A percentile compares a stretch with the other conserved stretches of the same genome.
These are phyloP conservation scores for Neopestalotiopsis sp. DNA, from an alignment of 2,329 filamentous ascomycete genomes.

Conservation along the genomic window DNA sequence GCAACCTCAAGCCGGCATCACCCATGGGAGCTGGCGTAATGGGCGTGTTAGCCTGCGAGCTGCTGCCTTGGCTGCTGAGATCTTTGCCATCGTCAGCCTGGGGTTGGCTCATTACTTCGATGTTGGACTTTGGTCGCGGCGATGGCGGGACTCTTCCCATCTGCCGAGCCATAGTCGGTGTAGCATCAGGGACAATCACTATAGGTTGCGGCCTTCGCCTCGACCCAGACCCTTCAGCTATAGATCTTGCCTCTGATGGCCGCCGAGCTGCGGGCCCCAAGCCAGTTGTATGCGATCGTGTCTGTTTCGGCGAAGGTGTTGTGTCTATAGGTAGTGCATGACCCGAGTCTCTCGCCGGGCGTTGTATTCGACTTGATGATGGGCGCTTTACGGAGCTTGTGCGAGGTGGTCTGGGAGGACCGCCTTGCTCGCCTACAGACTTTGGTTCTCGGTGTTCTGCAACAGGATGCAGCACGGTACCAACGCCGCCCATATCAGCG, in stretches of 20 bases:
- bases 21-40: neutral
- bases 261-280: neutral
- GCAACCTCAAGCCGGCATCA: neutral
- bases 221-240: neutral
- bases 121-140: neutral
- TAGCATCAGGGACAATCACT: neutral
- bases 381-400: neutral
- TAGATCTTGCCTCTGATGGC: neutral
- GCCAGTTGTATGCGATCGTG: neutral
- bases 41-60: neutral
- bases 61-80: neutral
- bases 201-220: constrained; percentile 1
- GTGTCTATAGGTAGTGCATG: neutral
- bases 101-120: neutral
- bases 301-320: neutral
- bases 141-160: neutral
- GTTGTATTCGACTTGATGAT: neutral
- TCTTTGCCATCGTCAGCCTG: neutral
- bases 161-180: neutral
- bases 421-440: neutral
- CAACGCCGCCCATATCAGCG: constrained; percentile 23
- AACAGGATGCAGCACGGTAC: constrained; percentile 41
- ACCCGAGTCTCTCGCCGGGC: neutral
- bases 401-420: neutral
- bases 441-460: constrained; percentile 40